Conservation (phyloP, 208 protist species). For the Phytomonas sp. region DNA sequence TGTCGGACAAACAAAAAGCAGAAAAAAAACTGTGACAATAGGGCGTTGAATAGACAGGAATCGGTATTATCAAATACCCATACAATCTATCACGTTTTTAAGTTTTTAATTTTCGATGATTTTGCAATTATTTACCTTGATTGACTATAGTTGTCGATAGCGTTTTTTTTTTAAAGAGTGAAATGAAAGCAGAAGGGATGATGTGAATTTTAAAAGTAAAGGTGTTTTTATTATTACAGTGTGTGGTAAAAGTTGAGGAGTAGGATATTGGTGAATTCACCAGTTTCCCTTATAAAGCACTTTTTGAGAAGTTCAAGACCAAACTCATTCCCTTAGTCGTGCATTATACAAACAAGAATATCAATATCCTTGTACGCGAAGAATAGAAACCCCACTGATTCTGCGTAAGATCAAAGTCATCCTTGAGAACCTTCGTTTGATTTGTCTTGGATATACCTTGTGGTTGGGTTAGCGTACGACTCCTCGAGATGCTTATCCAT, state of each 20-base stretch:
- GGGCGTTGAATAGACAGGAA: conserved; percentile 6
- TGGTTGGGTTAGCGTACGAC: conserved; percentile 1
- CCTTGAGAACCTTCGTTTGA: background rate
- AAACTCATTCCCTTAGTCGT: background rate
- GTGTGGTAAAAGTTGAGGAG: background rate
- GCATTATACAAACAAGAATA: background rate
- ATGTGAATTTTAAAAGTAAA: background rate
- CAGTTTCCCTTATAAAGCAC: background rate
- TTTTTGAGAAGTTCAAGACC: background rate
- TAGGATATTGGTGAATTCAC: background rate
- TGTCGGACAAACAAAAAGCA: conserved; percentile 14
- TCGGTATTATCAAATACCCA: background rate
- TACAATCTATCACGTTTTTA: background rate
- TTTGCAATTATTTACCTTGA: background rate
- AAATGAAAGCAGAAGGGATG: background rate
- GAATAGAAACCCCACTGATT: background rate
- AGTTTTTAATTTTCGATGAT: no score
- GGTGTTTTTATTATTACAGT: background rate
- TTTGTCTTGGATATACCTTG: background rate
- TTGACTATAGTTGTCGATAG: background rate
- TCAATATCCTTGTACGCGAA: background rate
- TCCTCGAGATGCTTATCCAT: conserved; percentile 14
- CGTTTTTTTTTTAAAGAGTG: background rate
- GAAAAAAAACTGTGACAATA: conserved; percentile 16
- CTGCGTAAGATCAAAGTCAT: background rate